Evolutionary conservation across 148 eudicot species (phyloP), one percentile per base, ranked within the genome.

Genomic region (Vaccinium myrtillus): DNA sequence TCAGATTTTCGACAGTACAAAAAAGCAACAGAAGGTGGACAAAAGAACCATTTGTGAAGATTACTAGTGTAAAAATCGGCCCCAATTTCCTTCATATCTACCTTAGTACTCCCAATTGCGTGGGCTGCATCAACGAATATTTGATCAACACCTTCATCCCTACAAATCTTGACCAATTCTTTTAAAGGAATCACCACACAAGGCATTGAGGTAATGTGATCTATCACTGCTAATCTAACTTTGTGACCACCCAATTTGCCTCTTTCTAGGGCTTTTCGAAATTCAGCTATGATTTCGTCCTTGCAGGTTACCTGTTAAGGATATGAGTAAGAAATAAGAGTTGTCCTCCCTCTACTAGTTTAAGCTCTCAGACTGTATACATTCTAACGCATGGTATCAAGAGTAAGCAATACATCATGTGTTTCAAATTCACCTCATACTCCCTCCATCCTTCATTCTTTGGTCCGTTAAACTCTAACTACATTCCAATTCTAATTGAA

Each of bases 141-240:
- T 55, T 89, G 88, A 84, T 96, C 99, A 84, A 96, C 99, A 1
- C 97, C 97, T 76, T 92, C 98, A 0, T 90, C 93, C 78, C 98
- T 87, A 84, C 99, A 96, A 84, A 96, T 92, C 63, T 77, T 69
- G 27, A 96, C 99, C 81, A 96, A 86, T 11, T 94, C 93, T 54
- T 91, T 91, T 0, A 96, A 95, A 48, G 98, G 99, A 61, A 96
- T 86, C 54, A 93, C 89, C 27, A 96, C 97, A 81, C 92, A 81
- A n/a, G 99, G 99, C 99, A 96, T 93, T 0, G 98, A 94, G 51
- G 98, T 96, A 83, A 96, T 92, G 79, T 96, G 99, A 90, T 96
- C 99, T 86, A 96, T 94, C 16, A 96, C 94, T 80, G 99, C 99
- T 11, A 96, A 87, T 87, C 97, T 87, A 83, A 96, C 95, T 83